phyloP scores from a whole-genome alignment of 2,329 filamentous ascomycete genomes.

The Sporothrix euskadiensis region DNA sequence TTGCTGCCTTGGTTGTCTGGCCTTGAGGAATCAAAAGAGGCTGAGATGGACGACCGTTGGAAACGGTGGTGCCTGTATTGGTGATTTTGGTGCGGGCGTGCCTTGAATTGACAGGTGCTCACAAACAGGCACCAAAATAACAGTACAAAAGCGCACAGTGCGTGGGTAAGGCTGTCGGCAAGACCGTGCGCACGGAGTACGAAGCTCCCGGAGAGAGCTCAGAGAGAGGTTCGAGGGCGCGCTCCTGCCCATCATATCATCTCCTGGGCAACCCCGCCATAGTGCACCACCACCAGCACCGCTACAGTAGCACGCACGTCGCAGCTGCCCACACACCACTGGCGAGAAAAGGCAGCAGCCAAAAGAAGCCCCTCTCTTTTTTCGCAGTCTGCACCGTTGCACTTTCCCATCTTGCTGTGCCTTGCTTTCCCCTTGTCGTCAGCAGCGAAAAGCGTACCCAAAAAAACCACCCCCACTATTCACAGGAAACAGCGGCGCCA shows the following conservation, averaged over 20 bases:
- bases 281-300: background rate
- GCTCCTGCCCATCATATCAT: conserved; percentile 23
- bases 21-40: background rate
- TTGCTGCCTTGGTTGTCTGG: conserved; percentile 15
- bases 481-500: conserved; percentile 11
- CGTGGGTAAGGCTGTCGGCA: background rate
- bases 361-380: background rate
- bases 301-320: background rate
- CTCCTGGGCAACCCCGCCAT: conserved; percentile 31
- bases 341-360: background rate
- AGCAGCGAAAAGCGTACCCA: background rate
- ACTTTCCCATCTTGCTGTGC: background rate
- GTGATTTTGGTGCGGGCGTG: background rate
- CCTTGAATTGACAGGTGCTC: background rate
- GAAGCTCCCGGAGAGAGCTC: background rate
- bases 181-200: background rate
- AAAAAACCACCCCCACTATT: conserved; percentile 22
- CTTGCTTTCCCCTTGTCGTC: conserved; percentile 14
- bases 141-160: conserved; percentile 9
- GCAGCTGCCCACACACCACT: background rate
- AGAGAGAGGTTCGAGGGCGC: background rate
- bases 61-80: conserved; percentile 6
- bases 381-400: background rate
- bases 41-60: background rate
- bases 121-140: background rate